Evolutionary conservation across 768 basidiomycete genomes (phyloP).

Genomic region (Fomitopsis pulvina): DNA sequence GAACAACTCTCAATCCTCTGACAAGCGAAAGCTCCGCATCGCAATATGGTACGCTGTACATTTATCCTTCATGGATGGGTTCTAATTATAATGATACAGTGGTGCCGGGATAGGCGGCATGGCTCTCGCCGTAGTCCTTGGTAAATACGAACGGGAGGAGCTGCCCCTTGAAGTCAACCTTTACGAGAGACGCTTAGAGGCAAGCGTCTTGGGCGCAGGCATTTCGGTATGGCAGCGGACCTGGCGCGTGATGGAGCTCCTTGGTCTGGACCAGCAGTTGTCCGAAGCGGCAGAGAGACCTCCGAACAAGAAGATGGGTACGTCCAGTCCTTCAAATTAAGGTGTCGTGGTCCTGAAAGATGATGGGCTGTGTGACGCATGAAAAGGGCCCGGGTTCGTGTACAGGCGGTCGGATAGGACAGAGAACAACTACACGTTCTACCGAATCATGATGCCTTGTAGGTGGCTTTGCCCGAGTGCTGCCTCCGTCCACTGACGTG

Average conservation of each 20-base stretch:
- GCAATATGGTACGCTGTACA: not conserved
- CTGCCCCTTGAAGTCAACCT: conserved; percentile 25
- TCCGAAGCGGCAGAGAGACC: not conserved
- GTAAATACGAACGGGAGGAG: conserved; percentile 28
- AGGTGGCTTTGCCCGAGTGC: not conserved
- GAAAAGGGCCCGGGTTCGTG: conserved; percentile 16
- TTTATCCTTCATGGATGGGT: not conserved
- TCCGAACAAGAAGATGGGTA: not conserved
- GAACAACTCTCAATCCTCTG: no score
- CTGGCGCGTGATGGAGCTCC: conserved; percentile 36
- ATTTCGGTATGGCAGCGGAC: conserved; percentile 41
- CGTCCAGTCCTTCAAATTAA: not conserved
- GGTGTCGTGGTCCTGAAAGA: not conserved
- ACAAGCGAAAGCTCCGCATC: not conserved
- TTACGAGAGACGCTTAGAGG: conserved; percentile 39
- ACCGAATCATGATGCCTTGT: conserved; percentile 19
- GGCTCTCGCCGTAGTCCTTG: conserved; percentile 34
- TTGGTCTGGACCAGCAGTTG: conserved; percentile 29
- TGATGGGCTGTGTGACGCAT: not conserved
- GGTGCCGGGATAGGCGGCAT: conserved; percentile 36
- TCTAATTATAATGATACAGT: conserved; percentile 1
- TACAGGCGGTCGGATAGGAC: conserved; percentile 17
- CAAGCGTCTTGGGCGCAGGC: conserved; percentile 36
- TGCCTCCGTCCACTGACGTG: not conserved
- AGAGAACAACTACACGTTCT: conserved; percentile 14